These are phyloP conservation scores for Phycomyces nitens DNA, from an alignment of 192 early-diverging fungal species.

Conservation along the genomic window DNA sequence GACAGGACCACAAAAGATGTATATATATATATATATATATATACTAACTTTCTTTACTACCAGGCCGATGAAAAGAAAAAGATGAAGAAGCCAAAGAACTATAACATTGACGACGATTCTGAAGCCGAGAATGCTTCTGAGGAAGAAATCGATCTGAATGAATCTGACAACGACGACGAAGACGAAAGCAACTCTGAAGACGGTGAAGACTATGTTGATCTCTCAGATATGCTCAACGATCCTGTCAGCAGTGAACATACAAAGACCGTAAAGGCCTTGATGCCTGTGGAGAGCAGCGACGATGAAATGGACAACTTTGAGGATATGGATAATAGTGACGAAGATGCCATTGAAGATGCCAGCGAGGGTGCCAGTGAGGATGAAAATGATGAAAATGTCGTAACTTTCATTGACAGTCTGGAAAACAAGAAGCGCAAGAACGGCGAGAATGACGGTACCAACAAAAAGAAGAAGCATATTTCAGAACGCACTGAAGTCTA, in stretches of 20 bases:
- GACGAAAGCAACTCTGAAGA: constrained; percentile 33
- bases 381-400: constrained; percentile 44
- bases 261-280: constrained; percentile 23
- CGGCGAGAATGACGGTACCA: constrained; percentile 26
- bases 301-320: constrained; percentile 37
- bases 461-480: constrained; percentile 51
- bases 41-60: background rate
- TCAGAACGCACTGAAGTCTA: constrained; percentile 65
- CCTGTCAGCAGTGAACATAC: constrained; percentile 13
- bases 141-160: constrained; percentile 26
- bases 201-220: constrained; percentile 51
- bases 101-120: constrained; percentile 36
- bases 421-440: constrained; percentile 54
- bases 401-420: constrained; percentile 62
- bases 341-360: constrained; percentile 37
- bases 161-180: constrained; percentile 41
- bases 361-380: constrained; percentile 40
- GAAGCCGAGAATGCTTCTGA: constrained; percentile 39
- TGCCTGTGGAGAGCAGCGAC: constrained; percentile 34
- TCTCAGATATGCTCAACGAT: constrained; percentile 60
- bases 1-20: constrained; percentile 27
- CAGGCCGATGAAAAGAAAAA: constrained; percentile 12
- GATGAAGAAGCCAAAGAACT: constrained; percentile 12
- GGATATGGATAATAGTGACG: constrained; percentile 36
- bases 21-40: background rate